phyloP scores from a whole-genome alignment of 305 asterid genomes.

The Fraxinus sp. region DNA sequence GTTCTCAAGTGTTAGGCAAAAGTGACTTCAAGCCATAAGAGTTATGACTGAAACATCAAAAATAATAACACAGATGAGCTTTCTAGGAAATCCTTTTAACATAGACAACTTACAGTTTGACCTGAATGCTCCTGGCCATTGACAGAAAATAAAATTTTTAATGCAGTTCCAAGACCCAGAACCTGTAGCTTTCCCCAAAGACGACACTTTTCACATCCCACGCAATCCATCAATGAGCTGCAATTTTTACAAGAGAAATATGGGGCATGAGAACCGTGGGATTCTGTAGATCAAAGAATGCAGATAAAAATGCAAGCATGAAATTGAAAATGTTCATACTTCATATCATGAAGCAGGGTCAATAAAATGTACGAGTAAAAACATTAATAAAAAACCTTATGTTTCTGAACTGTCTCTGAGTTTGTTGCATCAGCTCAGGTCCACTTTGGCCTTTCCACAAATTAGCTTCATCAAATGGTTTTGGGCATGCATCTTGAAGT shows the following conservation, averaged over 20 bases:
- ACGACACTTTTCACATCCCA: conserved; percentile 73
- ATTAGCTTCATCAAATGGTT: conserved; percentile 68
- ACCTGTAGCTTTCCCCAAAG: conserved; percentile 82
- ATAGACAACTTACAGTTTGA: conserved; percentile 37
- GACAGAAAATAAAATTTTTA: conserved; percentile 55
- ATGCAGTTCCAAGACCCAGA: conserved; percentile 70
- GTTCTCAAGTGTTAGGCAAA: not conserved
- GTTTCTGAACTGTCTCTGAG: conserved; percentile 58
- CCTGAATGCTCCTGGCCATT: conserved; percentile 34
- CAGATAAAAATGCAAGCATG: not conserved
- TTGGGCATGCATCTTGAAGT: conserved; percentile 59
- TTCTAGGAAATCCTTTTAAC: not conserved
- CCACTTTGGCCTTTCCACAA: conserved; percentile 72
- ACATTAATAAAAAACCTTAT: conserved; percentile 45
- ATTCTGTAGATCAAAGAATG: not conserved
- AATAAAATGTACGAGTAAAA: not conserved
- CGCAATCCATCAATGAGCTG: conserved; percentile 71
- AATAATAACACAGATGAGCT: not conserved
- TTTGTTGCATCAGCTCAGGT: conserved; percentile 56
- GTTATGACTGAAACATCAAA: not conserved
- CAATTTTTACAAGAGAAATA: conserved; percentile 10
- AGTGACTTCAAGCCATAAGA: not conserved
- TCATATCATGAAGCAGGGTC: not conserved
- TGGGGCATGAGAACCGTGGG: conserved; percentile 11
- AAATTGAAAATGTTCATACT: not conserved